Evolutionary conservation across 495 filamentous ascomycete species (phyloP).

Genomic region (Aspergillus nanangensis): DNA sequence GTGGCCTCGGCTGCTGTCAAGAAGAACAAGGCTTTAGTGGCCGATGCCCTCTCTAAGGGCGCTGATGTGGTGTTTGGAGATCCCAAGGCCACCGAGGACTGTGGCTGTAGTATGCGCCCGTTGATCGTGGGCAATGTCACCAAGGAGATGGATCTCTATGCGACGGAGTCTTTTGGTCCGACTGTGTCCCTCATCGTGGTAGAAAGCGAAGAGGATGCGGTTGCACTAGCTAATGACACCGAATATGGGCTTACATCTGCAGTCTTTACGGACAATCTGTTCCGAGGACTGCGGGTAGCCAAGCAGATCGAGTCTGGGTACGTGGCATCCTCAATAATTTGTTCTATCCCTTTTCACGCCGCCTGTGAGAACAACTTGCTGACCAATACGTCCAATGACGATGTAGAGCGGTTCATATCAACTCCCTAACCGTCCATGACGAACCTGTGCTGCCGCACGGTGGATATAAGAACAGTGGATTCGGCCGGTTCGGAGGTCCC

Average conservation of each 20-base stretch:
- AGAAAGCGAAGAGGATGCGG: conserved; percentile 44
- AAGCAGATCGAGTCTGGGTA: conserved; percentile 47
- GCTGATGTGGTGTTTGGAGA: conserved; percentile 63
- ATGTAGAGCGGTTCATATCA: conserved; percentile 75
- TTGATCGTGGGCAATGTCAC: conserved; percentile 66
- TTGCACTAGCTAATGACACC: conserved; percentile 47
- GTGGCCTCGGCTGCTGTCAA: conserved; percentile 56
- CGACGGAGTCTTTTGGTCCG: conserved; percentile 79
- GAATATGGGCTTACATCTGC: conserved; percentile 47
- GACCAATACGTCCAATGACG: background rate
- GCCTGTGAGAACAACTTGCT: background rate
- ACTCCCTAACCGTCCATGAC: conserved; percentile 80
- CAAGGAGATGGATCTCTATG: conserved; percentile 78
- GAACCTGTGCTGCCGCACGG: conserved; percentile 77
- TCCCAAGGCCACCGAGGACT: conserved; percentile 36
- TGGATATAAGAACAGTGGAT: conserved; percentile 81
- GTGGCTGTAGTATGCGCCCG: conserved; percentile 60
- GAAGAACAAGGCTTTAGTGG: conserved; percentile 64
- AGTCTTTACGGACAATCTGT: conserved; percentile 45
- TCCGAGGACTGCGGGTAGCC: conserved; percentile 43
- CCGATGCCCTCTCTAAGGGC: conserved; percentile 64
- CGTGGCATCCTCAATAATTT: conserved; percentile 10
- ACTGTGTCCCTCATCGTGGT: conserved; percentile 55
- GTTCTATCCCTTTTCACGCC: background rate
- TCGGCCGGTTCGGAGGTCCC: conserved; percentile 60